A percentile compares a stretch with the other conserved stretches of the same genome.
phyloP scores from a whole-genome alignment of 768 basidiomycete genomes.

The Tricholoma matsutake region DNA sequence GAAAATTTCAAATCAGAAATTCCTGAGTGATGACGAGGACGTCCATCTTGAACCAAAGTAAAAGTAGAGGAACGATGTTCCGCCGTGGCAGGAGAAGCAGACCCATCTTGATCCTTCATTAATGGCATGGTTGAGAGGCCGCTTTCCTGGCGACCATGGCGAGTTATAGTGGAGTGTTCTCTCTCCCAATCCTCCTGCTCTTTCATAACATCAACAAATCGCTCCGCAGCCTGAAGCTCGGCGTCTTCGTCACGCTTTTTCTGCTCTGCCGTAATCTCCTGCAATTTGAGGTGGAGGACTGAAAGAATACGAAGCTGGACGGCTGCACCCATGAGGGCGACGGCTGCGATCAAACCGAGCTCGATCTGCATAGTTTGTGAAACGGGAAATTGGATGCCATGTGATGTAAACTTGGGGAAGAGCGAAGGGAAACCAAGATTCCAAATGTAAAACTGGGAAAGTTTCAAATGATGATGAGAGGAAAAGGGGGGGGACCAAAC shows the following conservation, averaged over 20 bases:
- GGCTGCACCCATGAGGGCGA: constrained; percentile 83
- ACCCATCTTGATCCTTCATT: constrained; percentile 59
- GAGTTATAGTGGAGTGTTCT: constrained; percentile 65
- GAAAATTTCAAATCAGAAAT: constrained; percentile 73
- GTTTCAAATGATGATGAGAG: constrained; percentile 14
- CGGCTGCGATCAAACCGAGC: constrained; percentile 80
- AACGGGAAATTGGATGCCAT: constrained; percentile 75
- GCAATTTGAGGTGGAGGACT: constrained; percentile 74
- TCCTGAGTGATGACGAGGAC: constrained; percentile 60
- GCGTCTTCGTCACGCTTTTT: constrained; percentile 70
- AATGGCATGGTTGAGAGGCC: constrained; percentile 60
- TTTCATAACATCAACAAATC: constrained; percentile 57
- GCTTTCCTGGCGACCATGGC: constrained; percentile 63
- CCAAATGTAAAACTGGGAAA: constrained; percentile 85
- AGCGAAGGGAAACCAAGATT: constrained; percentile 83
- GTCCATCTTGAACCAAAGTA: constrained; percentile 48
- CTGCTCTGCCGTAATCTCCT: constrained; percentile 76
- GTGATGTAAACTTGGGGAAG: constrained; percentile 71
- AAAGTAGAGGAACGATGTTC: constrained; percentile 51
- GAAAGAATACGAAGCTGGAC: constrained; percentile 87
- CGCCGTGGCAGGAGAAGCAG: constrained; percentile 41
- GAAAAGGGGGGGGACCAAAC: constrained; percentile 8
- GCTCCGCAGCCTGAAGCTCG: constrained; percentile 68
- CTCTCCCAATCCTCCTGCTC: constrained; percentile 88
- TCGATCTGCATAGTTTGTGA: constrained; percentile 93